Base-by-base conservation (phyloP, 2,329 filamentous ascomycete genomes). In the Aspergillus brasiliensis region DNA sequence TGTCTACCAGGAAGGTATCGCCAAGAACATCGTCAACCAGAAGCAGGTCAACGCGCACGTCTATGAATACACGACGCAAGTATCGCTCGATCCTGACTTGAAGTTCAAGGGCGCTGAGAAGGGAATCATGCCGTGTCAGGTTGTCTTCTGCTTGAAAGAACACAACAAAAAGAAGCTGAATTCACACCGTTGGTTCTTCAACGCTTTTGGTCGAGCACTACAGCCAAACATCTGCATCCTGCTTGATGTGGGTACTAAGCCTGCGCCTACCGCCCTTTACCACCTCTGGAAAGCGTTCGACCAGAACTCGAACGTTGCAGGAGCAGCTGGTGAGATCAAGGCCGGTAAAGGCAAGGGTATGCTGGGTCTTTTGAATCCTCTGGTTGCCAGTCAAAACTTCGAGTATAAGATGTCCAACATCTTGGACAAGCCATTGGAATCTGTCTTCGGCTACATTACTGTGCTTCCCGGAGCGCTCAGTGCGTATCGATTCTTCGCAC, bases 381-480 rank as follows among this genome's bases (percentile, higher is more conserved):
- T 99, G 5, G 94, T 99, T 15, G 95, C 95, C 0, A 96, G 92
- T 48, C 95, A 99, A 71, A 99, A 99, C 75, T 99, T 99, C 67
- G 95, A 99, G 81, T 99, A 99, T 82, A 99, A 99, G 78, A 97
- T 99, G 92, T 97, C 92, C 42, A 99, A 99, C 70, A 99, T 99
- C 70, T 83, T 99, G 25, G 95, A 99, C 75, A 99, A 99, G 77
- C 95, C 95, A 0, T 82, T 99, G 2, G 95, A 99, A 75, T 97
- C 92, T 0, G 94, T 97, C 0, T 99, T 99, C 75, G 95, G 95
- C 2, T 99, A 98, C 74, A 99, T 99, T 68, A 98, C 94, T 5
- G 95, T 99, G 68, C 81, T 99, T 65, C 96, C 95, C 0, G 96
- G 95, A 77, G 95, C 95, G 0, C 84, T 99, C 55, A 96, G 91